These are phyloP conservation scores for Cryptosporidium tyzzeri DNA, from an alignment of 169 alveolate species.

Conservation along the genomic window DNA sequence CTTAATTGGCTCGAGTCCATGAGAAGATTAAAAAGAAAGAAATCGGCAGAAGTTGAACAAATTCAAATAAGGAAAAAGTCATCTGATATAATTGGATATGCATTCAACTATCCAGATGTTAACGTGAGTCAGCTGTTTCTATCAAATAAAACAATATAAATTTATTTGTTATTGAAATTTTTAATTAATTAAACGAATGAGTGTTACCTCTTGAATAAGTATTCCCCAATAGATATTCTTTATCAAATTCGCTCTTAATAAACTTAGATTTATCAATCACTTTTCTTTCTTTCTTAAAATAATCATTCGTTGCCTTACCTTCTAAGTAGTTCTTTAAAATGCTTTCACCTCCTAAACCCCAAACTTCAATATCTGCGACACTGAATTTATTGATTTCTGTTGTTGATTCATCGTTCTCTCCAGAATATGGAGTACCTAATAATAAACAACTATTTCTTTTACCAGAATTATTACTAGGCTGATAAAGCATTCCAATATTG, in stretches of 20 bases:
- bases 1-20: conserved; percentile 63
- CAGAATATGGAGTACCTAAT: conserved; percentile 64
- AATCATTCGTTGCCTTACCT: conserved; percentile 51
- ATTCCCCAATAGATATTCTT: conserved; percentile 45
- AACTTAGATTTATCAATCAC: conserved; percentile 69
- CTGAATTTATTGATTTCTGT: conserved; percentile 47
- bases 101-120: conserved; percentile 69
- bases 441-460: conserved; percentile 62
- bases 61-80: conserved; percentile 50
- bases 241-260: conserved; percentile 66
- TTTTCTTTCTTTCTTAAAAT: conserved; percentile 63
- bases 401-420: conserved; percentile 43
- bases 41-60: conserved; percentile 16
- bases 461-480: conserved; percentile 10
- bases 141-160: conserved; percentile 36
- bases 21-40: conserved; percentile 46
- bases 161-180: background rate
- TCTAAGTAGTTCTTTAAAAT: conserved; percentile 45
- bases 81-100: conserved; percentile 74
- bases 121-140: conserved; percentile 59
- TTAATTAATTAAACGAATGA: conserved; percentile 1
- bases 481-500: conserved; percentile 51
- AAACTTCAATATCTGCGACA: conserved; percentile 72
- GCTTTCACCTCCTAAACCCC: conserved; percentile 63
- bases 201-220: conserved; percentile 33